Percentiles rank a stretch among this genome's conserved stretches.
Evolutionary conservation across 2,329 filamentous ascomycete genomes (phyloP).

Genomic region (Fusarium austroafricanum): DNA sequence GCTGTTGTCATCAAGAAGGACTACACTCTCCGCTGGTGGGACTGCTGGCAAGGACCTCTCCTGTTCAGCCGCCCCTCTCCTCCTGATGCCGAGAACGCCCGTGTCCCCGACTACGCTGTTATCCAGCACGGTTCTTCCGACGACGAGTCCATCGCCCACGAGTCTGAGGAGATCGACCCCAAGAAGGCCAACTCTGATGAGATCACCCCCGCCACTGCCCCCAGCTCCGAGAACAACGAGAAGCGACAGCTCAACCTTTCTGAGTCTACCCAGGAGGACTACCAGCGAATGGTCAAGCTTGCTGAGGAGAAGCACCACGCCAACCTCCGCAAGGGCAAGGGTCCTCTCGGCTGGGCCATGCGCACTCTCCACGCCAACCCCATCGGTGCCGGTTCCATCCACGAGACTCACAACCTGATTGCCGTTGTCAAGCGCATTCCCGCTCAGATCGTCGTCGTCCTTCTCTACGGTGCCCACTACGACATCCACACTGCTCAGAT

Average conservation of each 20-base stretch:
- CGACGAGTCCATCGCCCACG: conserved; percentile 48
- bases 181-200: conserved; percentile 36
- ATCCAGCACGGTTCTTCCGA: conserved; percentile 71
- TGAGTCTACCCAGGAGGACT: conserved; percentile 61
- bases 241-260: conserved; percentile 54
- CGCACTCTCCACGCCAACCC: conserved; percentile 79
- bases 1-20: conserved; percentile 76
- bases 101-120: conserved; percentile 81
- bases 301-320: conserved; percentile 70
- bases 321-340: conserved; percentile 69
- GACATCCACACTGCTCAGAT: conserved; percentile 83
- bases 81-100: conserved; percentile 63
- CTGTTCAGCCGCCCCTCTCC: conserved; percentile 70
- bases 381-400: conserved; percentile 77
- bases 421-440: conserved; percentile 73
- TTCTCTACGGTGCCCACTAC: conserved; percentile 82
- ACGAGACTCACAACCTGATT: conserved; percentile 78
- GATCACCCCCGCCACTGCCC: conserved; percentile 46
- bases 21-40: conserved; percentile 71
- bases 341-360: conserved; percentile 87
- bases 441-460: conserved; percentile 70
- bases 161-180: conserved; percentile 28
- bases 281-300: conserved; percentile 71
- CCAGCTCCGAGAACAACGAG: conserved; percentile 51
- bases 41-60: conserved; percentile 71